Base-by-base conservation (phyloP, 768 basidiomycete species). In the Harrya chromipes region DNA sequence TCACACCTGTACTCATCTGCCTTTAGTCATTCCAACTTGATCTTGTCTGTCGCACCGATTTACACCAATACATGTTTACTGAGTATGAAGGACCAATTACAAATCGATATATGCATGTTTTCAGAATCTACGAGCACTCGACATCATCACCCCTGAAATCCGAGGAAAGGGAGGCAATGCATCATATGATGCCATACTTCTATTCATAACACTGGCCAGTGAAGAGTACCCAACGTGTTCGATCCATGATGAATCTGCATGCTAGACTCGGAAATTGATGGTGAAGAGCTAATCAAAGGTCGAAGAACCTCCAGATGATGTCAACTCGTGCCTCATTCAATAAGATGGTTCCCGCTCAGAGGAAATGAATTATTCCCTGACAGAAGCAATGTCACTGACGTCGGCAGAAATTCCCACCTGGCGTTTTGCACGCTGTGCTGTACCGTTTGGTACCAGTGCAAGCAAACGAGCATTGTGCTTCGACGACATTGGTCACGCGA, bases 1-100 rank as follows among this genome's bases (percentile, higher is more conserved):
- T 47, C 48, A 54, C 55, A 47, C 50, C 46, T 63, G 55, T 60
- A 58, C 45, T 43, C 48, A 56, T 55, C 52, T 52, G 29, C 49
- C 54, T 31, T 39, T 38, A 29, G 49, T 53, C 19, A 49, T 41
- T 45, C 42, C 56, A 50, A 36, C 49, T 39, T 40, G 43, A 24
- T 52, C 20, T 54, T 55, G 58, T 47, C 57, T 52, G 55, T 50
- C 48, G 37, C 51, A 62, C 48, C 29, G 46, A 52, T 61, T 23
- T 52, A 54, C 62, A 55, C 45, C 41, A n/a, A 53, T 50, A 63
- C 53, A 58, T 47, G 43, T 27, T 49, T 53, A 46, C 52, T 47
- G 33, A 55, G 39, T 63, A 58, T 51, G 56, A 61, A 60, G 54
- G 53, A 8, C 34, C 54, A 40, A 46, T 50, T 49, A 40, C 53